Percentiles rank a stretch among this genome's conserved stretches.
These are phyloP conservation scores for Leccinellum luteum DNA, from an alignment of 768 basidiomycete species.

Conservation along the genomic window DNA sequence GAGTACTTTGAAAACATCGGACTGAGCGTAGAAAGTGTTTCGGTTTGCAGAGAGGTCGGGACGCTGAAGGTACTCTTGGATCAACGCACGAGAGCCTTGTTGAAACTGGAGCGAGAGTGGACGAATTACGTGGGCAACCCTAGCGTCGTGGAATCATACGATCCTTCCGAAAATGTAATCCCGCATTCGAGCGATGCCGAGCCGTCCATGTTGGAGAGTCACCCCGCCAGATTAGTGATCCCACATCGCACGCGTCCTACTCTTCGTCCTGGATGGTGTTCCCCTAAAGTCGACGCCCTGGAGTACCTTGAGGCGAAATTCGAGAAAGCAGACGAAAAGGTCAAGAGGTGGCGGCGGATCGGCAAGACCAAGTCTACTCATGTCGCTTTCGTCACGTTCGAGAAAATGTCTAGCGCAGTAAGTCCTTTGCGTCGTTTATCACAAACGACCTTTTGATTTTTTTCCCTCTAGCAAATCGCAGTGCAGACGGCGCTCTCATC, in stretches of 20 bases:
- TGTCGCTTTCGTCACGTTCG: slow-evolving; percentile 93
- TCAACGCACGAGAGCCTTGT: slow-evolving; percentile 72
- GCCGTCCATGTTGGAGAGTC: slow-evolving; percentile 50
- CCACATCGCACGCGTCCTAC: slow-evolving; percentile 78
- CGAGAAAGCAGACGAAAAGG: slow-evolving; percentile 76
- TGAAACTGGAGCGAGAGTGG: slow-evolving; percentile 84
- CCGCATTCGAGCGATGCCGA: slow-evolving; percentile 49
- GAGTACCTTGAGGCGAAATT: slow-evolving; percentile 84
- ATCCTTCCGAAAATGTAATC: slow-evolving; percentile 59
- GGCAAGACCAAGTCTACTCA: slow-evolving; percentile 82
- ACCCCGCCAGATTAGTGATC: slow-evolving; percentile 58
- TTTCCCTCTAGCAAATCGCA: slow-evolving; percentile 68
- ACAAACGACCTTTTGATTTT: not conserved
- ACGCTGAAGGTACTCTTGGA: slow-evolving; percentile 72
- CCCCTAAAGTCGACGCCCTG: slow-evolving; percentile 78
- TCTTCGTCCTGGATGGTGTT: slow-evolving; percentile 71
- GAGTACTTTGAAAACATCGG: slow-evolving; percentile 93
- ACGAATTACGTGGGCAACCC: slow-evolving; percentile 92
- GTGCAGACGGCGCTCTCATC: slow-evolving; percentile 80
- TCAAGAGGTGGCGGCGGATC: slow-evolving; percentile 65
- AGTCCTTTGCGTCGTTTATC: slow-evolving; percentile 26
- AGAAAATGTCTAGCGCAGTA: slow-evolving; percentile 91
- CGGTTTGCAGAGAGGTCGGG: slow-evolving; percentile 80
- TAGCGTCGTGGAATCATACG: slow-evolving; percentile 77
- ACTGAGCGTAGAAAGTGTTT: slow-evolving; percentile 89